Evolutionary conservation across 202 grass and related monocot genomes (phyloP).

Genomic region (Schoenoplectus triqueter): DNA sequence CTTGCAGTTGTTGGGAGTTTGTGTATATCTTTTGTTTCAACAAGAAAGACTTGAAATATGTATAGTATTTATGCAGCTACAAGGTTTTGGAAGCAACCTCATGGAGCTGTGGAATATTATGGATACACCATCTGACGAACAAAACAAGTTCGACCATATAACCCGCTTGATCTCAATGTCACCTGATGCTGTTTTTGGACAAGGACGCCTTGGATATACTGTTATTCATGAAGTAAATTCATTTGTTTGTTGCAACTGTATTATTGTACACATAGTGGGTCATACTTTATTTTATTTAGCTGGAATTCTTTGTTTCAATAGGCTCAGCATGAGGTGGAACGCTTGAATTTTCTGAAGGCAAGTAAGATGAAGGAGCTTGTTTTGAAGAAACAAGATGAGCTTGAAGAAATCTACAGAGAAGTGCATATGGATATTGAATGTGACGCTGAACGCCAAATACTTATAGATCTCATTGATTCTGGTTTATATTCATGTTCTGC

Average conservation of each 20-base stretch:
- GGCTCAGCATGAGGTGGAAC: conserved; percentile 73
- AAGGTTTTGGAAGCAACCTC: conserved; percentile 73
- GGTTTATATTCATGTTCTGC: conserved; percentile 45
- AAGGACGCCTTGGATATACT: conserved; percentile 62
- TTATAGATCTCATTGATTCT: conserved; percentile 72
- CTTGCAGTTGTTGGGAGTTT: neutral
- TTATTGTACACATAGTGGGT: conserved; percentile 8
- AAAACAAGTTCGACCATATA: conserved; percentile 64
- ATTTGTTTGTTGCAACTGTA: conserved; percentile 5
- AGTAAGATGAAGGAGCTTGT: conserved; percentile 92
- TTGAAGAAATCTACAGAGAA: conserved; percentile 73
- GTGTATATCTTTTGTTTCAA: too few species aligned
- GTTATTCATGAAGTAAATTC: neutral
- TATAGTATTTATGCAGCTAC: conserved; percentile 56
- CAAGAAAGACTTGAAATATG: neutral
- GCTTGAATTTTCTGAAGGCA: conserved; percentile 70
- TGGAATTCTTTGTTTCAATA: conserved; percentile 40
- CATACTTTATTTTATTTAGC: conserved; percentile 21
- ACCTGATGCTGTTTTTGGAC: conserved; percentile 44
- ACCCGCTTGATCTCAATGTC: conserved; percentile 68
- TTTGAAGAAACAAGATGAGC: conserved; percentile 79
- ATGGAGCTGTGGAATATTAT: conserved; percentile 93
- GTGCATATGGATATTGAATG: conserved; percentile 74
- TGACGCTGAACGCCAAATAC: conserved; percentile 46
- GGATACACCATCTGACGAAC: conserved; percentile 68